Base-by-base conservation (phyloP, 2,329 filamentous ascomycete species). In the Trichoderma oligosporum region DNA sequence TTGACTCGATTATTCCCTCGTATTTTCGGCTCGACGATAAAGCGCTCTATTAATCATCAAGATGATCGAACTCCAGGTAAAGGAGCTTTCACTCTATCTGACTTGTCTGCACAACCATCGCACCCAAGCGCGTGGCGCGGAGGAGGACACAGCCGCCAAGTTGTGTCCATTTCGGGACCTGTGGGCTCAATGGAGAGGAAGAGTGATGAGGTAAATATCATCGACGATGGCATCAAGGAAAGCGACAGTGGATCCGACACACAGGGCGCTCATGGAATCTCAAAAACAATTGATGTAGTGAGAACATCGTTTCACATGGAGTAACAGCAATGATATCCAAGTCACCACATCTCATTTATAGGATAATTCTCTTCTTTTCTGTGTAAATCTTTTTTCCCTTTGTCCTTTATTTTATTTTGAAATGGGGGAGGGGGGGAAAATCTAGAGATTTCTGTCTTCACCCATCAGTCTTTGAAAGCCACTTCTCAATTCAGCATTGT, bases 161-260 rank as follows among this genome's bases (percentile, higher is more conserved):
- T 39, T 31, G 27, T 41, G 8, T 58, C 47, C 7, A 36, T 53
- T 14, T 31, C 47, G 7, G 56, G 56, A 7, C 48, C 56, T 6
- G 39, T 31, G 33, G 9, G 27, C 1, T 9, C n/a, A 31, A 9
- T 16, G n/a, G 38, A n/a, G 27, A 54, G 48, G 14, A 58, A 18
- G 33, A 54, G 56, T 14, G 55, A 57, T 18, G 55, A 57, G 47
- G 27, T 35, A 53, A 24, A 25, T 27, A 36, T 57, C 14, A 44
- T 57, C 7, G 20, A 31, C n/a, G 45, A 57, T 27, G 16, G 11
- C 11, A 3, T 36, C 12, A 51, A 47, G 87, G 54, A 29, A 11
- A 55, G 14, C 12, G 52, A 47, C 24, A 35, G 52, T 12, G 31
- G 41, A 7, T 55, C 52, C 8, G 52, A 38, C 11, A 29, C 18